Percentiles rank a stretch among this genome's conserved stretches.
Evolutionary conservation across 129 eudicot genomes (phyloP).

Genomic region (Centrapalus pauciflorus): DNA sequence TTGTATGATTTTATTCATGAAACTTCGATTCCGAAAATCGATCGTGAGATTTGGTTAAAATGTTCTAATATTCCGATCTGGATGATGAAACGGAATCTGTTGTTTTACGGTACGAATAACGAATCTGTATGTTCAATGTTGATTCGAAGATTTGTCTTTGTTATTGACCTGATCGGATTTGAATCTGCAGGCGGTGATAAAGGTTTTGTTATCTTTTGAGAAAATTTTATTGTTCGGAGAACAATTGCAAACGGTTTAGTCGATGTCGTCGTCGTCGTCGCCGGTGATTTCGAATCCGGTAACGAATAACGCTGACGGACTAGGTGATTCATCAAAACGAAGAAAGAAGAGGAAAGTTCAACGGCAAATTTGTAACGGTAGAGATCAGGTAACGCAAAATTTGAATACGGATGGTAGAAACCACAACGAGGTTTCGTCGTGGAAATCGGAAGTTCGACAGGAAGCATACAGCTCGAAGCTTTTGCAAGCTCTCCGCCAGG

Average conservation of each 20-base stretch:
- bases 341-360: conserved; percentile 16
- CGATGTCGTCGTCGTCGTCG: neutral
- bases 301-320: neutral
- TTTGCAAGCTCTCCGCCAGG: conserved; percentile 32
- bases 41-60: conserved; percentile 4
- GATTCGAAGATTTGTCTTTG: neutral
- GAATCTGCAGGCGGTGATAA: neutral
- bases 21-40: neutral
- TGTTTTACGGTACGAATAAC: neutral
- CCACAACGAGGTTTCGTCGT: conserved; percentile 1
- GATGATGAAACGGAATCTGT: neutral
- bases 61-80: neutral
- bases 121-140: neutral
- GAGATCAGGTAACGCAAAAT: neutral
- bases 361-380: neutral
- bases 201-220: neutral
- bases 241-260: neutral
- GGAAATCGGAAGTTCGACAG: conserved; percentile 44
- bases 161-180: neutral
- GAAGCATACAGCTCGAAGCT: conserved; percentile 53
- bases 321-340: neutral
- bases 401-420: neutral
- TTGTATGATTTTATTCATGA: neutral
- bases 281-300: neutral
- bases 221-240: neutral